Percentiles rank a stretch among this genome's conserved stretches.
Evolutionary conservation across 768 basidiomycete species (phyloP).

Genomic region (Lactarius hengduanensis): DNA sequence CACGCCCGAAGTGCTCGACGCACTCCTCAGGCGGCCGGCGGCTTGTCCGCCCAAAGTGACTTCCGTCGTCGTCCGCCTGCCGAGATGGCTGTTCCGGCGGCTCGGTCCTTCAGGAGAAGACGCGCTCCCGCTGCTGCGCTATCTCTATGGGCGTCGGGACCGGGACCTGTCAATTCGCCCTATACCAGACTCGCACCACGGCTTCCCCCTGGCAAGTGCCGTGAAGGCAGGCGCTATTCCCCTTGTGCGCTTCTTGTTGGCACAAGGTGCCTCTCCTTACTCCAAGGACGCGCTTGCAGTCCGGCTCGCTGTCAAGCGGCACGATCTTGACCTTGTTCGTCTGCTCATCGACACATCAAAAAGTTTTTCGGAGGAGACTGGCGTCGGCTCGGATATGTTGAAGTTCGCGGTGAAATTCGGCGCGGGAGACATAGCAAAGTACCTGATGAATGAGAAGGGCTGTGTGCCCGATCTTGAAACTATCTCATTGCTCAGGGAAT

Average conservation of each 20-base stretch:
- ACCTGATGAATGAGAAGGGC: constrained; percentile 66
- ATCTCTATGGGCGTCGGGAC: constrained; percentile 47
- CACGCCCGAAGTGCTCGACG: constrained; percentile 42
- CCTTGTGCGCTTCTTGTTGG: constrained; percentile 69
- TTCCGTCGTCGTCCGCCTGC: constrained; percentile 42
- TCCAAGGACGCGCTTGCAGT: constrained; percentile 64
- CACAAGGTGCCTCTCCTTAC: constrained; percentile 67
- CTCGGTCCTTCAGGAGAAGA: constrained; percentile 48
- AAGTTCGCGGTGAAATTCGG: constrained; percentile 60
- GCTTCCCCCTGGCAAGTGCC: constrained; percentile 81
- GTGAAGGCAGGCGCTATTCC: constrained; percentile 63
- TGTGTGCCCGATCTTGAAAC: constrained; percentile 74
- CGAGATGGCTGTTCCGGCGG: constrained; percentile 55
- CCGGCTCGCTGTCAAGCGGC: constrained; percentile 69
- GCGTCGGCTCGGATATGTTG: constrained; percentile 56
- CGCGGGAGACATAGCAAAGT: constrained; percentile 70
- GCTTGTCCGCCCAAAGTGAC: constrained; percentile 14
- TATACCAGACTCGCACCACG: constrained; percentile 65
- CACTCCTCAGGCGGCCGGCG: constrained; percentile 41
- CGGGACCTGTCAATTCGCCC: constrained; percentile 41
- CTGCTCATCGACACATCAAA: constrained; percentile 63
- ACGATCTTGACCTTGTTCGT: constrained; percentile 65
- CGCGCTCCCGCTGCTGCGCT: constrained; percentile 63
- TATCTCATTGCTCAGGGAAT: constrained; percentile 32
- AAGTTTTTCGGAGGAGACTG: constrained; percentile 33